Conservation (phyloP, 305 asterid genomes). For the Solanum chacoense region DNA sequence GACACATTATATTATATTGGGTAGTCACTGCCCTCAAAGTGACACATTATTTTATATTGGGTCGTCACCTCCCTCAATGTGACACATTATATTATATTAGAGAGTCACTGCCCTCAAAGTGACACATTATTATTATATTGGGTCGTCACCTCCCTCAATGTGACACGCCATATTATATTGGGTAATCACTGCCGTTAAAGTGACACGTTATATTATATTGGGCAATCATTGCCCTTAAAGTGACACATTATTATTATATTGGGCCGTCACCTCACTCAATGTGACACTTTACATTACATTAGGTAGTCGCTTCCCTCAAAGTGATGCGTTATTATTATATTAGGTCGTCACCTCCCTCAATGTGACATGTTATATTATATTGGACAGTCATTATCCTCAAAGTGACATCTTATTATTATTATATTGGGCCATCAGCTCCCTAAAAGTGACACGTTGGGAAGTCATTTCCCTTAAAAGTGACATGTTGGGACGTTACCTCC, state of each 20-base stretch:
- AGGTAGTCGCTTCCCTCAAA: neutral
- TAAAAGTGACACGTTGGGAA: too few relatives aligned
- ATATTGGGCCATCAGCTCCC: neutral
- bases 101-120: neutral
- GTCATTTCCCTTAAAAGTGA: neutral
- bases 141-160: neutral
- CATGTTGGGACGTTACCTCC: neutral
- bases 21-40: too few relatives aligned
- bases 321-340: too few relatives aligned
- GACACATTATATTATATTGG: neutral
- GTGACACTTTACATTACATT: too few relatives aligned
- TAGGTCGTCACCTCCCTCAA: neutral
- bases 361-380: neutral
- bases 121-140: neutral
- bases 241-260: neutral
- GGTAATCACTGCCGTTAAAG: neutral
- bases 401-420: neutral
- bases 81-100: neutral
- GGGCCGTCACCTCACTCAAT: neutral
- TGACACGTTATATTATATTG: too few relatives aligned
- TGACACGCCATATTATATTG: too few relatives aligned
- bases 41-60: neutral
- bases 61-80: neutral
- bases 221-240: fast-evolving
- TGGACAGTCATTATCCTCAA: neutral